These are phyloP conservation scores for Leucocoprinus birnbaumii DNA, from an alignment of 768 basidiomycete genomes.

Conservation along the genomic window DNA sequence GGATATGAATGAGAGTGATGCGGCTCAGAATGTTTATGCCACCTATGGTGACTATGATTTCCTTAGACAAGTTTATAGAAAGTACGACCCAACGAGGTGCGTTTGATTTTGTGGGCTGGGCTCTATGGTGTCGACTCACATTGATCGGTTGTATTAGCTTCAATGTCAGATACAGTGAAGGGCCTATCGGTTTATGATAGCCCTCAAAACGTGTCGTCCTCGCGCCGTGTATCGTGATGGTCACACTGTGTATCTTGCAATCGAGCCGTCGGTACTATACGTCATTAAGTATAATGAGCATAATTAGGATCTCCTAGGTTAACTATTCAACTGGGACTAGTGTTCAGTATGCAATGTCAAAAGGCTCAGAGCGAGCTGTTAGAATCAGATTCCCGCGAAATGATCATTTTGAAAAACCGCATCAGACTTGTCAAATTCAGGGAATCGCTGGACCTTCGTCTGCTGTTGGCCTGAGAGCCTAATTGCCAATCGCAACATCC, in stretches of 20 bases:
- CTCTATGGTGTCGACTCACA: constrained; percentile 16
- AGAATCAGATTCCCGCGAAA: no score
- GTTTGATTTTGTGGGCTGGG: constrained; percentile 25
- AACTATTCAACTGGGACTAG: no score
- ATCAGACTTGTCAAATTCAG: no score
- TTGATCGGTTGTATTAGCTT: constrained; percentile 7
- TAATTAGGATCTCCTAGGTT: neutral
- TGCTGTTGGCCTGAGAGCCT: no score
- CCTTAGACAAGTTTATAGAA: constrained; percentile 33
- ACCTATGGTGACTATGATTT: constrained; percentile 37
- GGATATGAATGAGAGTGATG: constrained; percentile 39
- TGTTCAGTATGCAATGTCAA: no score
- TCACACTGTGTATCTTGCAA: no score
- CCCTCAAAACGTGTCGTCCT: neutral
- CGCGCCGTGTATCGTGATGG: no score
- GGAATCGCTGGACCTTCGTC: no score
- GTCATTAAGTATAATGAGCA: neutral
- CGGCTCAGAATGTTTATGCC: constrained; percentile 32
- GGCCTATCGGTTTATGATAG: constrained; percentile 11
- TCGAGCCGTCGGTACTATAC: no score
- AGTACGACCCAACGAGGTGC: constrained; percentile 42
- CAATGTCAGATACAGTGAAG: constrained; percentile 12
- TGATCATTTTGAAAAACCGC: no score
- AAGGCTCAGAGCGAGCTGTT: no score
- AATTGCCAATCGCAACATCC: no score